Evolutionary conservation across 2,329 filamentous ascomycete genomes (phyloP).

Genomic region (Aspergillus ochraceus): DNA sequence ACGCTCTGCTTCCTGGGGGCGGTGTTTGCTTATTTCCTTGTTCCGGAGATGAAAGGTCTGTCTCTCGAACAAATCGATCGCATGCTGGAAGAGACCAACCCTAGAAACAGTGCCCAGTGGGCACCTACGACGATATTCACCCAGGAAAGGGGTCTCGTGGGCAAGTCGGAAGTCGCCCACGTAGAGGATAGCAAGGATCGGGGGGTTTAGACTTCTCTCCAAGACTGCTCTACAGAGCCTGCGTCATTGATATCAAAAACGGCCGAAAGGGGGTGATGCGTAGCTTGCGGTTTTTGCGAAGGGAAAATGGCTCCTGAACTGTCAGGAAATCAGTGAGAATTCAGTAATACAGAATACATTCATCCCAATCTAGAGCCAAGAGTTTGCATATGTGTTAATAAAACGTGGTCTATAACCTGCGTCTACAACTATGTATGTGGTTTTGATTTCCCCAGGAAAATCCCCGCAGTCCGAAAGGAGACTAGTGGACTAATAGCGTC

Average conservation of each 20-base stretch:
- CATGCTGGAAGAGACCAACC: background rate
- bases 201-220: background rate
- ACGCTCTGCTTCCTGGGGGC: background rate
- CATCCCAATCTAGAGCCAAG: too few relatives aligned
- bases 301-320: too few relatives aligned
- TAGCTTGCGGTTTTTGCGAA: too few relatives aligned
- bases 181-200: background rate
- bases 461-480: too few relatives aligned
- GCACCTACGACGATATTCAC: background rate
- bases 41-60: background rate
- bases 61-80: background rate
- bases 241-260: background rate
- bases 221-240: background rate
- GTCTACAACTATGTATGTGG: too few relatives aligned
- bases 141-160: background rate
- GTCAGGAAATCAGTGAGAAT: too few relatives aligned
- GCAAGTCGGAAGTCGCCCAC: background rate
- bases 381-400: too few relatives aligned
- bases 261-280: too few relatives aligned
- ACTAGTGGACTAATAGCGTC: too few relatives aligned
- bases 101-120: background rate
- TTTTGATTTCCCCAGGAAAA: too few relatives aligned
- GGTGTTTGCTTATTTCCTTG: background rate
- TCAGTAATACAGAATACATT: too few relatives aligned
- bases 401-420: too few relatives aligned